Base-by-base conservation (phyloP, 2,329 filamentous ascomycete genomes). In the Alternaria solani region DNA sequence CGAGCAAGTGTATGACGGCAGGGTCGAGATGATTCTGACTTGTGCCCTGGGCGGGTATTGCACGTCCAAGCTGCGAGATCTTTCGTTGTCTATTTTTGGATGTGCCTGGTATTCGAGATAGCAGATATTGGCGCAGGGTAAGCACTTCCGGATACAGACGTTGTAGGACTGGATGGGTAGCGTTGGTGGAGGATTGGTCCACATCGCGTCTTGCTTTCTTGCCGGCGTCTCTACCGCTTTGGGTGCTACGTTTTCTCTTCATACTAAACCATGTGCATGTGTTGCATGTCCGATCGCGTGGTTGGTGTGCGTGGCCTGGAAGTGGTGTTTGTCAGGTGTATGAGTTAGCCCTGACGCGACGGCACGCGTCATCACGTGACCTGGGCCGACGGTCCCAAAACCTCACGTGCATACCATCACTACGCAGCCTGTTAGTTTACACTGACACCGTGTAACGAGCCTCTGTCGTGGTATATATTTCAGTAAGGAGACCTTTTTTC, bases 41-140 rank as follows among this genome's bases (percentile, higher is more conserved):
- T 56, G 56, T 56, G 58, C 65, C 34, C 41, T 49, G 55, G 44
- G 59, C 26, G 26, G 59, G 43, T 36, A 56, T 51, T 55, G 60
- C 43, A 26, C 60, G 61, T 34, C 75, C 74, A 54, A 75, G 66
- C 44, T 77, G 80, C 73, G 75, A 73, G 57, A 86, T 79, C 59
- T 77, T 81, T 38, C 83, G 81, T 42, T 80, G 81, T 44, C 83
- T 80, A 54, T 78, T 77, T 61, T 81, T 90, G 5, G 92, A 94
- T 11, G 87, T 83, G n/a, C 77, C 66, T 0, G 91, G 90, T 11
- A 96, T 84, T 61, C 83, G 86, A 20, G 82, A 81, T 48, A 94
- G 81, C 64, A 94, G 81, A 79, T 92, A 91, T 59, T 90, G 83
- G 69, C 92, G 88, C 58, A 97, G 81, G 0, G 88, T 88, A 56